phyloP scores from a whole-genome alignment of 2,329 filamentous ascomycete species.

The Penicillium hordei region DNA sequence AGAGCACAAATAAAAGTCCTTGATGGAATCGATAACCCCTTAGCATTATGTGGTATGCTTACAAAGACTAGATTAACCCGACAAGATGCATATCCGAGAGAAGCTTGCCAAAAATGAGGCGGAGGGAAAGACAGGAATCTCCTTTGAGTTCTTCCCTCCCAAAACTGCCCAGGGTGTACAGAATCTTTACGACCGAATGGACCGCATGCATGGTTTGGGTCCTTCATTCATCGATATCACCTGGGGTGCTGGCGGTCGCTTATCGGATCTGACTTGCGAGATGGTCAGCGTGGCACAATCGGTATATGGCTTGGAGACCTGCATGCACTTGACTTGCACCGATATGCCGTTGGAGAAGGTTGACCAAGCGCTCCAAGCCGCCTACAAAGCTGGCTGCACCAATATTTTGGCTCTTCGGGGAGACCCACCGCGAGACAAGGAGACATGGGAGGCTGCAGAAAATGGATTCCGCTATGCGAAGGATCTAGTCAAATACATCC shows the following conservation, averaged over 20 bases:
- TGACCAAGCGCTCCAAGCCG: constrained; percentile 80
- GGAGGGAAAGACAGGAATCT: constrained; percentile 83
- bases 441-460: constrained; percentile 87
- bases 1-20: not conserved
- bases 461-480: constrained; percentile 88
- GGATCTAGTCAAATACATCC: constrained; percentile 84
- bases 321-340: constrained; percentile 98
- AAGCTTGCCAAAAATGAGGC: constrained; percentile 82
- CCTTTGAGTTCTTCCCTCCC: constrained; percentile 98
- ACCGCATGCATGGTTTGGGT: constrained; percentile 93
- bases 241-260: constrained; percentile 91
- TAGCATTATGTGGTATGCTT: not conserved
- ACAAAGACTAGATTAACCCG: constrained; percentile 16
- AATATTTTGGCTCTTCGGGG: constrained; percentile 94
- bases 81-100: constrained; percentile 89
- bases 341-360: constrained; percentile 95
- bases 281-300: constrained; percentile 97
- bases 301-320: constrained; percentile 93
- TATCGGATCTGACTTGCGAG: constrained; percentile 90
- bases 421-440: constrained; percentile 88
- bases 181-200: constrained; percentile 99
- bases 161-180: constrained; percentile 90
- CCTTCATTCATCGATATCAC: constrained; percentile 98
- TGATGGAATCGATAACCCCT: not conserved
- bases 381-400: constrained; percentile 93